Evolutionary conservation across 2,329 filamentous ascomycete species (phyloP).

Genomic region (Talaromyces amestolkiae): DNA sequence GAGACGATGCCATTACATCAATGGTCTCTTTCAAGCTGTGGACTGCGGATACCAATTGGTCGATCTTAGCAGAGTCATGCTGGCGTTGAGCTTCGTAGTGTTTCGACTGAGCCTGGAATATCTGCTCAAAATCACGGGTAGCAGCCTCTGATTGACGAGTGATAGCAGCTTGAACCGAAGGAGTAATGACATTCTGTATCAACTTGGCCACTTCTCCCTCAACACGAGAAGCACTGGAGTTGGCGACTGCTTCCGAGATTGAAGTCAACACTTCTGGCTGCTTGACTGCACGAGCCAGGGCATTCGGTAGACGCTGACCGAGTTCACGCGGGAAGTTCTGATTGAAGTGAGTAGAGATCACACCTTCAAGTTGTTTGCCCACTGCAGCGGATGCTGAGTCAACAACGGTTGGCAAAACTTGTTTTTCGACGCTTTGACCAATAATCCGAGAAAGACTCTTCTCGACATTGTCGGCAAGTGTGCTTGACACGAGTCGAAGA

Average conservation of each 20-base stretch:
- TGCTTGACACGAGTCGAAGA: conserved; percentile 65
- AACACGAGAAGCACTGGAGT: conserved; percentile 64
- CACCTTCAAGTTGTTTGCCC: conserved; percentile 67
- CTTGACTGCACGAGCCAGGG: conserved; percentile 66
- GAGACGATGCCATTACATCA: conserved; percentile 42
- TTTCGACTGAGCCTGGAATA: conserved; percentile 52
- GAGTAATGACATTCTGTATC: conserved; percentile 63
- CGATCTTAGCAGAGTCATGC: conserved; percentile 58
- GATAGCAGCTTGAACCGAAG: conserved; percentile 64
- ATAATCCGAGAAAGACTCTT: conserved; percentile 76
- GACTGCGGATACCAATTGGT: conserved; percentile 58
- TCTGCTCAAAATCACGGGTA: conserved; percentile 65
- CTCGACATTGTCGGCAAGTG: conserved; percentile 68
- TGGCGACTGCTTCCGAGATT: conserved; percentile 69
- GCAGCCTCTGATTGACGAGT: conserved; percentile 66
- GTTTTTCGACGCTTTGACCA: conserved; percentile 68
- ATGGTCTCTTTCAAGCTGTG: conserved; percentile 54
- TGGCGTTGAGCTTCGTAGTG: conserved; percentile 53
- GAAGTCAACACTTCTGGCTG: conserved; percentile 69
- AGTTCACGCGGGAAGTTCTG: conserved; percentile 70
- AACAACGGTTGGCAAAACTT: conserved; percentile 72
- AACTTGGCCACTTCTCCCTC: conserved; percentile 66
- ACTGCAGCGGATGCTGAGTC: conserved; percentile 66
- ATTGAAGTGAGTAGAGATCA: conserved; percentile 65
- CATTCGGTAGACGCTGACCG: conserved; percentile 65